Conservation (phyloP, 2,329 filamentous ascomycete genomes). For the Sclerotinia glacialis region DNA sequence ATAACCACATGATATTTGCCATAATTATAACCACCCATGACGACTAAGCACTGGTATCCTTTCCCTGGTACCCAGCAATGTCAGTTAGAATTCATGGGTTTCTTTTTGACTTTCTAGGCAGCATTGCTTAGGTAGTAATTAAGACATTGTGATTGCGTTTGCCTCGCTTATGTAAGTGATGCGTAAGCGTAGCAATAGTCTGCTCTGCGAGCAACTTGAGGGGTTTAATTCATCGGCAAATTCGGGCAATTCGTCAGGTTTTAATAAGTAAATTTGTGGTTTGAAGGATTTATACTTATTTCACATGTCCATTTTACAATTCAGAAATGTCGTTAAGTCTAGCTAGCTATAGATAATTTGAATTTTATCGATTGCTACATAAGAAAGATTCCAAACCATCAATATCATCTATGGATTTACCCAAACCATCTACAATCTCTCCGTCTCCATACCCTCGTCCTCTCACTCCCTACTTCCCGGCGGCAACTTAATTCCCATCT, state of each 20-base stretch:
- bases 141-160: background rate
- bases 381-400: background rate
- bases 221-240: accelerated
- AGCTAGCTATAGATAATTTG: background rate
- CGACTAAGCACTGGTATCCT: background rate
- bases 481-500: slow-evolving; percentile 9
- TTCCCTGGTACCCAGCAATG: background rate
- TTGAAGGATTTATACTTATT: background rate
- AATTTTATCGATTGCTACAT: background rate
- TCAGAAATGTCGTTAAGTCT: background rate
- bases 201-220: background rate
- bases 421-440: background rate
- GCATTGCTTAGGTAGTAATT: background rate
- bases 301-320: too few species aligned
- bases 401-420: background rate
- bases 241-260: background rate
- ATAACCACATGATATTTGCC: background rate
- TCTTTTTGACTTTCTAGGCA: background rate
- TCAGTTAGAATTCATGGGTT: background rate
- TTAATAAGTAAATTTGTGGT: background rate
- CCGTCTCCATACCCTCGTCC: background rate
- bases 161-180: background rate
- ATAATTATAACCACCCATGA: background rate
- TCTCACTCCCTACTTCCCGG: background rate
- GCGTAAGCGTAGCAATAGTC: background rate